Conservation (phyloP, 2,329 filamentous ascomycete species). For the Epichloe typhina region DNA sequence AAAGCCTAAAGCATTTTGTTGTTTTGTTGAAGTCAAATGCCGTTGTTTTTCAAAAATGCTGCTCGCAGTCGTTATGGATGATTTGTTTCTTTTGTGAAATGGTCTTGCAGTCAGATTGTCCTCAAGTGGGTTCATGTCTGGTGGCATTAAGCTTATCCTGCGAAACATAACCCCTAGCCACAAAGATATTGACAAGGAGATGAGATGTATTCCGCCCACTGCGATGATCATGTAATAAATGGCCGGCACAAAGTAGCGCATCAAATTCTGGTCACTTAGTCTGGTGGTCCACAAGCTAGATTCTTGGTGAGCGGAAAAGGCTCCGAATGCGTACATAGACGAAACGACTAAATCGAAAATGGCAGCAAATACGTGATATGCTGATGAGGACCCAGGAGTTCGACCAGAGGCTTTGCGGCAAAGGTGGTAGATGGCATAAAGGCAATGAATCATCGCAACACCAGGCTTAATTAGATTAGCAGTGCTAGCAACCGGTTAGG, state of each 20-base stretch:
- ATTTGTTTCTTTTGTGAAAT: slow-evolving; percentile 62
- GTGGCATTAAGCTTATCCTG: slow-evolving; percentile 68
- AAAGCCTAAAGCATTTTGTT: slow-evolving; percentile 28
- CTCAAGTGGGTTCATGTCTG: slow-evolving; percentile 92
- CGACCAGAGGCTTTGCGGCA: slow-evolving; percentile 55
- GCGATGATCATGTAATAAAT: slow-evolving; percentile 56
- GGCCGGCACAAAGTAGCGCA: slow-evolving; percentile 47
- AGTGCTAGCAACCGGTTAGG: not conserved
- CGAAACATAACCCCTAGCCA: slow-evolving; percentile 71
- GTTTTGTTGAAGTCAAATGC: slow-evolving; percentile 29
- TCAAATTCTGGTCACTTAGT: slow-evolving; percentile 41
- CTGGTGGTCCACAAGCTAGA: slow-evolving; percentile 52
- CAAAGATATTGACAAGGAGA: slow-evolving; percentile 57
- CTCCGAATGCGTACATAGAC: slow-evolving; percentile 44
- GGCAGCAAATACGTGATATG: slow-evolving; percentile 76
- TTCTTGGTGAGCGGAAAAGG: slow-evolving; percentile 31
- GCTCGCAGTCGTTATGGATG: slow-evolving; percentile 35
- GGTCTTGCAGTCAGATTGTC: slow-evolving; percentile 64
- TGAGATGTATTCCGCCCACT: slow-evolving; percentile 53
- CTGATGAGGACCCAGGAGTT: slow-evolving; percentile 67
- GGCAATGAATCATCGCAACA: slow-evolving; percentile 55
- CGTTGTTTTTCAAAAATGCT: slow-evolving; percentile 44
- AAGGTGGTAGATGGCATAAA: slow-evolving; percentile 75
- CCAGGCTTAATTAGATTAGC: slow-evolving; percentile 43
- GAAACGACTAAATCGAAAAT: slow-evolving; percentile 51